A percentile compares a stretch with the other conserved stretches of the same genome.
Evolutionary conservation across 805 yeast genomes (phyloP).

Genomic region (Wickerhamomyces strasburgensis): DNA sequence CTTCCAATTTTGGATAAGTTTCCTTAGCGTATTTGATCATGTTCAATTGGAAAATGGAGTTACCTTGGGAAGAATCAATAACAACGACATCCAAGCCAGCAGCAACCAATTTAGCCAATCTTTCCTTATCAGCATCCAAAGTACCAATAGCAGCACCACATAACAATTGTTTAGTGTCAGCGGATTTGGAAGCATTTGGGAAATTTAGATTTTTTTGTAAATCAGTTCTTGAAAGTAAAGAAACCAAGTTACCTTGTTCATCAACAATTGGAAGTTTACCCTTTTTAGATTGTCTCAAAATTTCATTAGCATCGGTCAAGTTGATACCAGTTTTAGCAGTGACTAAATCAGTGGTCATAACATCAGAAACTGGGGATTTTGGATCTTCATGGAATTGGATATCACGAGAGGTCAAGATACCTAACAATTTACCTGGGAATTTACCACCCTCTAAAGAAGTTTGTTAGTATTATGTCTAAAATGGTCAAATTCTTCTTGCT

Average conservation of each 20-base stretch:
- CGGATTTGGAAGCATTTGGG: conserved; percentile 94
- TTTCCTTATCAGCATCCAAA: conserved; percentile 77
- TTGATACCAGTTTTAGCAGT: conserved; percentile 81
- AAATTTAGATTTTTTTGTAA: conserved; percentile 90
- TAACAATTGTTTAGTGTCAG: conserved; percentile 87
- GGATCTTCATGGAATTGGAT: conserved; percentile 87
- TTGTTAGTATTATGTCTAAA: too few relatives aligned
- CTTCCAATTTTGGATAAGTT: conserved; percentile 73
- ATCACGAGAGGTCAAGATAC: conserved; percentile 96
- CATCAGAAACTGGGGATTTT: conserved; percentile 54
- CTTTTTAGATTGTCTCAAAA: conserved; percentile 88
- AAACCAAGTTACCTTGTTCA: conserved; percentile 64
- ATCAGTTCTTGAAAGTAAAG: conserved; percentile 92
- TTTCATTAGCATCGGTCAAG: conserved; percentile 81
- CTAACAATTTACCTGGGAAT: conserved; percentile 84
- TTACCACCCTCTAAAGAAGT: conserved; percentile 67
- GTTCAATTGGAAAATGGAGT: conserved; percentile 89
- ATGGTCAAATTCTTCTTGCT: too few relatives aligned
- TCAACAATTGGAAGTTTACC: conserved; percentile 97
- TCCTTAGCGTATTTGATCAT: conserved; percentile 90
- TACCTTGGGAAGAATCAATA: conserved; percentile 95
- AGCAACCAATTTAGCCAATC: conserved; percentile 78
- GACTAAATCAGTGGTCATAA: conserved; percentile 87
- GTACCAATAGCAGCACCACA: conserved; percentile 99
- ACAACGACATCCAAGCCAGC: conserved; percentile 98